Base-by-base conservation (phyloP, 306 rosid species). In the Comarum palustre region DNA sequence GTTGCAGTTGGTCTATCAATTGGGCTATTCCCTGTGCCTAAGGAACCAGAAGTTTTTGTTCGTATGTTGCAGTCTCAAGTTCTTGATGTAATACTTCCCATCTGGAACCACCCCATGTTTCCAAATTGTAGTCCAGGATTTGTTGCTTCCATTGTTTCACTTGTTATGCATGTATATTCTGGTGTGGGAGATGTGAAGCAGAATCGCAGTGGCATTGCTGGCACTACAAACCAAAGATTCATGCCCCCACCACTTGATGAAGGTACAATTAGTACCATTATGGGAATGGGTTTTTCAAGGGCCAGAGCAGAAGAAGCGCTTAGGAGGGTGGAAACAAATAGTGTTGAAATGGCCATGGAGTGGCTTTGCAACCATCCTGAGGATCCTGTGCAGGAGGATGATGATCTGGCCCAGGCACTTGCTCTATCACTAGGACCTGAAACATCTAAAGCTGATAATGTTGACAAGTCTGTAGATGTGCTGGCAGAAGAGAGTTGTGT, bases 321-420 rank as follows among this genome's bases (percentile, higher is more conserved):
- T 71, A 84, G 99, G 78, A 80, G 93, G 76, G 97, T 95, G 82
- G 99, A 82, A 80, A 87, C 96, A 82, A 95, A 95, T 76, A 95
- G 99, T 19, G 97, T 95, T 83, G 99, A 95, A 79, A 90, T 95
- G 96, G 99, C 99, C 63, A 95, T 87, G 97, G 99, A 95, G 85
- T 95, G 99, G 99, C 86, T 95, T 50, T 91, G 84, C 73, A 88
- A 85, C 88, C 97, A 95, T 75, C 82, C 92, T 48, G 97, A 92
- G 83, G 99, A 91, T 90, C 96, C 97, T 83, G 95, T 94, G 47
- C 99, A 89, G 88, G 99, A 95, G 81, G 99, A 95, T 68, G 97
- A 95, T 90, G 99, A 91, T 83, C 89, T 95, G 76, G 99, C 96
- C 38, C 91, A 80, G 71, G 99, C 99, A 71, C 99, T 95, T 72